Conservation (phyloP, 352 stramenopile genomes). For the Phytophthora hibernalis region DNA sequence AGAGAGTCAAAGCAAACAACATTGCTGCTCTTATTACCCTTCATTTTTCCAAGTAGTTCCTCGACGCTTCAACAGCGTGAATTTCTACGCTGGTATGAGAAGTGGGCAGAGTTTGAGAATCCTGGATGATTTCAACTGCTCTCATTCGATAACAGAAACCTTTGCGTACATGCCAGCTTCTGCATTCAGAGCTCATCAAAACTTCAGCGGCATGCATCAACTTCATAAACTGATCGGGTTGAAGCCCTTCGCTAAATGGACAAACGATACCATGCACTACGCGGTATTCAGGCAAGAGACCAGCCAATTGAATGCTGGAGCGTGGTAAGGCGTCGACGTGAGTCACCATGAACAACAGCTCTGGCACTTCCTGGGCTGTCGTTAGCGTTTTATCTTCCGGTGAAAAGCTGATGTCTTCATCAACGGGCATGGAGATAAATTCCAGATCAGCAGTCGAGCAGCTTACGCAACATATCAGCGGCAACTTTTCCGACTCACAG, state of each 20-base stretch:
- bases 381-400: background rate
- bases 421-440: slow-evolving; percentile 29
- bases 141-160: slow-evolving; percentile 44
- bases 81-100: slow-evolving; percentile 18
- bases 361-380: slow-evolving; percentile 1
- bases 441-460: slow-evolving; percentile 34
- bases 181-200: slow-evolving; percentile 31
- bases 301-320: slow-evolving; percentile 11
- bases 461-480: slow-evolving; percentile 32
- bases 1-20: slow-evolving; percentile 20
- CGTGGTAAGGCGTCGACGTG: slow-evolving; percentile 36
- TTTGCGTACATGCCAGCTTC: slow-evolving; percentile 48
- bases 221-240: slow-evolving; percentile 15
- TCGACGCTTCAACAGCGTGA: slow-evolving; percentile 16
- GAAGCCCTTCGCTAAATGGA: slow-evolving; percentile 22
- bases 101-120: background rate
- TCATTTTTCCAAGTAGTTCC: slow-evolving; percentile 19
- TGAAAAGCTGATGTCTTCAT: slow-evolving; percentile 11
- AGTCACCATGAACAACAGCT: slow-evolving; percentile 39
- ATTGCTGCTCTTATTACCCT: background rate
- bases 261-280: slow-evolving; percentile 47
- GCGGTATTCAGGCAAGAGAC: slow-evolving; percentile 39
- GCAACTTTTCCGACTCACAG: slow-evolving; percentile 17
- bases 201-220: slow-evolving; percentile 35
- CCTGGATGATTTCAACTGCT: slow-evolving; percentile 15